Conservation (phyloP, 345 rosid species). For the Xanthoceras sorbifolium region DNA sequence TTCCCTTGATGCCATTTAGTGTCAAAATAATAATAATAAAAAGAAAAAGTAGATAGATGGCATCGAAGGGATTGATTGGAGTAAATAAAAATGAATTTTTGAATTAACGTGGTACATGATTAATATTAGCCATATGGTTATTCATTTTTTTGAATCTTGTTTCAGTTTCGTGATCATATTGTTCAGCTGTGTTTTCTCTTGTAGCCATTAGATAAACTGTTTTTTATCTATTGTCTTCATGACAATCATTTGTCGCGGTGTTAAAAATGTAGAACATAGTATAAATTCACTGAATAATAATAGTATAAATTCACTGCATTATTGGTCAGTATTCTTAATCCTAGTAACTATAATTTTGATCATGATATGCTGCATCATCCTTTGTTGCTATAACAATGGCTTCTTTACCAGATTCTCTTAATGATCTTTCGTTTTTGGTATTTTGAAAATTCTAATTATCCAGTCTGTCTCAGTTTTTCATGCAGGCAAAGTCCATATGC, state of each 20-base stretch:
- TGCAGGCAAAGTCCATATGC: constrained; percentile 91
- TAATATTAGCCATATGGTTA: neutral
- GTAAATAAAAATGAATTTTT: neutral
- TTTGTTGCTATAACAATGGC: neutral
- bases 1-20: neutral
- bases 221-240: neutral
- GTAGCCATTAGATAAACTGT: neutral
- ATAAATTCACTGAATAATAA: neutral
- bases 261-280: neutral
- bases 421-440: neutral
- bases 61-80: neutral
- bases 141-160: neutral
- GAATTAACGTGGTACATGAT: neutral
- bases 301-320: neutral
- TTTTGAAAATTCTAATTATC: constrained; percentile 13
- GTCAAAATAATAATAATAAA: neutral
- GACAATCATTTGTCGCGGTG: neutral
- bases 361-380: neutral
- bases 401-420: neutral
- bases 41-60: neutral
- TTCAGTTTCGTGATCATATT: neutral
- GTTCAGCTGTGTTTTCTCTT: neutral
- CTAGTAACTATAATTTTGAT: neutral
- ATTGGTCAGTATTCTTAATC: neutral
- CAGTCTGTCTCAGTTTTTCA: constrained; percentile 61